phyloP scores from a whole-genome alignment of 495 filamentous ascomycete genomes.

The Gamarada debralockiae region DNA sequence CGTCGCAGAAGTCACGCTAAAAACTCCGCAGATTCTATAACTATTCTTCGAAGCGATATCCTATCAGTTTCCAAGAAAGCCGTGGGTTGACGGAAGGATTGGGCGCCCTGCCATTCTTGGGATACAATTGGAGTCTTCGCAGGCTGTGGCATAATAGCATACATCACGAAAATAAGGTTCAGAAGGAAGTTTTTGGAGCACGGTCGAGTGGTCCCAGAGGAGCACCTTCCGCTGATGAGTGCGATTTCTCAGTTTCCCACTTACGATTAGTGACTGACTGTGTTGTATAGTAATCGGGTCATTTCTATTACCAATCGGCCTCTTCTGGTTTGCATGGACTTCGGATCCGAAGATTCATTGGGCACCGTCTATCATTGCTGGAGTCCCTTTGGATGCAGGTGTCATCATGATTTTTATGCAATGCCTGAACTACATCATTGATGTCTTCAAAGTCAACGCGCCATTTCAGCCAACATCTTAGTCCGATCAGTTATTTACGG shows the following conservation, averaged over 20 bases:
- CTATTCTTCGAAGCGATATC: conserved; percentile 68
- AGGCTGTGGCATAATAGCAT: conserved; percentile 35
- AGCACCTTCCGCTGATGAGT: conserved; percentile 79
- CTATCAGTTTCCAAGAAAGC: conserved; percentile 67
- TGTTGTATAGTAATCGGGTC: too few relatives aligned
- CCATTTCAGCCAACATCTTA: background rate
- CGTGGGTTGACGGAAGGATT: conserved; percentile 65
- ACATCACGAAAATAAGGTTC: conserved; percentile 50
- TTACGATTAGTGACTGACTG: too few relatives aligned
- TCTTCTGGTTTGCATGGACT: background rate
- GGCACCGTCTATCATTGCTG: background rate
- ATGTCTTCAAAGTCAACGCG: background rate
- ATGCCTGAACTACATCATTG: background rate
- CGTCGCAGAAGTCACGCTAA: too few relatives aligned
- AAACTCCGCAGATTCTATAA: conserved; percentile 55
- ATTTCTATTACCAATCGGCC: background rate
- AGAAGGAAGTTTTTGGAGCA: conserved; percentile 44
- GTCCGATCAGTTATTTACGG: background rate
- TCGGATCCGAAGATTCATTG: background rate
- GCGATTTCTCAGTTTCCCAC: too few relatives aligned
- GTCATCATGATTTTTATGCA: background rate
- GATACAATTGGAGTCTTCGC: conserved; percentile 62
- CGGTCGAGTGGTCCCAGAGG: conserved; percentile 58
- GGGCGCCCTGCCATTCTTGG: conserved; percentile 77
- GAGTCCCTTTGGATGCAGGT: background rate